Evolutionary conservation across 73 alveolate genomes (phyloP).

Genomic region (Paramecium octaurelia): DNA sequence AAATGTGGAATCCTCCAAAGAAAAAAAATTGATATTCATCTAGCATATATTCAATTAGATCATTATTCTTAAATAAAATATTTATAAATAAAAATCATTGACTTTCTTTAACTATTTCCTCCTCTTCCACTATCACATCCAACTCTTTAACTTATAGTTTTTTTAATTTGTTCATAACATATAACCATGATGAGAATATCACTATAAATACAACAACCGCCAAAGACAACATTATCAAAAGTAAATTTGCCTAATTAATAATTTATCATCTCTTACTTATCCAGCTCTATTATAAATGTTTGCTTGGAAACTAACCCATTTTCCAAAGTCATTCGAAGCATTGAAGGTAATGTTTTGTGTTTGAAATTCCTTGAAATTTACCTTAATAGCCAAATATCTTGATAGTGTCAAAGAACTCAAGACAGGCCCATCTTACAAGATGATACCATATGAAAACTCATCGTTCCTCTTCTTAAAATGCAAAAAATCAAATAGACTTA

Average conservation of each 20-base stretch:
- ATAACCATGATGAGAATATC: not conserved
- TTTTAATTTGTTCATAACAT: not conserved
- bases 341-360: not conserved
- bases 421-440: not conserved
- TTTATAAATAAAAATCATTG: not conserved
- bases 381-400: not conserved
- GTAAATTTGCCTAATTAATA: not conserved
- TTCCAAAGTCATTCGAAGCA: slow-evolving; percentile 19
- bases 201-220: not conserved
- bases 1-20: slow-evolving; percentile 41
- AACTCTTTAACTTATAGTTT: not conserved
- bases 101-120: not conserved
- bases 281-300: not conserved
- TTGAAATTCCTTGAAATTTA: not conserved
- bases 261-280: not conserved
- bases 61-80: not conserved
- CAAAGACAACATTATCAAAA: not conserved
- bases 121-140: not conserved
- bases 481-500: not conserved
- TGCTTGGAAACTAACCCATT: not conserved
- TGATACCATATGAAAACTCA: not conserved
- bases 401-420: not conserved
- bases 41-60: not conserved
- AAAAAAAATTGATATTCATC: not conserved
- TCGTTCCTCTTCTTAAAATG: not conserved